Percentiles rank a stretch among this genome's conserved stretches.
phyloP scores from a whole-genome alignment of 352 stramenopile genomes.

The Globisporangium middletonii region DNA sequence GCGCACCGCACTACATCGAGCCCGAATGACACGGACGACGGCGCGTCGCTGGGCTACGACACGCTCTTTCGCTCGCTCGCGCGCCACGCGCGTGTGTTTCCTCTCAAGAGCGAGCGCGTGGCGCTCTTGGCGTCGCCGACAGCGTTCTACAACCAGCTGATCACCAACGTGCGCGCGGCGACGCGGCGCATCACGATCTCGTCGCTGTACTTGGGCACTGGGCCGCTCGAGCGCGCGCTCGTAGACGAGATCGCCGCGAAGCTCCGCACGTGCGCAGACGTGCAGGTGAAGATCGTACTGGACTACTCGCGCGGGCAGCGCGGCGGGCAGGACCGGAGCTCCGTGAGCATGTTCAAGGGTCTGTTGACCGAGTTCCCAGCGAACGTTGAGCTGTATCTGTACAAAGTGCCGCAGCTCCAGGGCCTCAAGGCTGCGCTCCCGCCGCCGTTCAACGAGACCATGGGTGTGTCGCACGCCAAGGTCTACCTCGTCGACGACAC shows the following conservation, averaged over 20 bases:
- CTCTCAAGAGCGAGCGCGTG: conserved; percentile 43
- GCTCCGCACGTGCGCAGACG: conserved; percentile 27
- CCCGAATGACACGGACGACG: too few species aligned
- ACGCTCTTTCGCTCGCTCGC: conserved; percentile 46
- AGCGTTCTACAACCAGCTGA: conserved; percentile 56
- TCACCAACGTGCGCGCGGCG: conserved; percentile 49
- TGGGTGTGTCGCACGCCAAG: conserved; percentile 80
- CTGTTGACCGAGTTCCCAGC: conserved; percentile 40
- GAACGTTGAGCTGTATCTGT: conserved; percentile 55
- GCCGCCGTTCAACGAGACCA: conserved; percentile 77
- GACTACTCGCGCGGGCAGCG: conserved; percentile 71
- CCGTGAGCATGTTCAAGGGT: conserved; percentile 50
- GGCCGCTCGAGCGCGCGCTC: too few species aligned
- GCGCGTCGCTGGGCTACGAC: conserved; percentile 22
- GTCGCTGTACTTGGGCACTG: too few species aligned
- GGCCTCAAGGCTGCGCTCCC: conserved; percentile 50
- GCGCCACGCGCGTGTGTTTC: conserved; percentile 55
- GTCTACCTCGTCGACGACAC: conserved; percentile 80
- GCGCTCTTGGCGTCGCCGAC: conserved; percentile 40
- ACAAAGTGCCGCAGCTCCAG: conserved; percentile 68
- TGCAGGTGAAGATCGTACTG: conserved; percentile 61
- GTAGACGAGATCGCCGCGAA: conserved; percentile 17
- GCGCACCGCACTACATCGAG: too few species aligned
- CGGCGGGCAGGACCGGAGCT: conserved; percentile 31
- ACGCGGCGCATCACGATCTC: conserved; percentile 4